phyloP scores from a whole-genome alignment of 2,329 filamentous ascomycete species.

The Colletotrichum sidae region DNA sequence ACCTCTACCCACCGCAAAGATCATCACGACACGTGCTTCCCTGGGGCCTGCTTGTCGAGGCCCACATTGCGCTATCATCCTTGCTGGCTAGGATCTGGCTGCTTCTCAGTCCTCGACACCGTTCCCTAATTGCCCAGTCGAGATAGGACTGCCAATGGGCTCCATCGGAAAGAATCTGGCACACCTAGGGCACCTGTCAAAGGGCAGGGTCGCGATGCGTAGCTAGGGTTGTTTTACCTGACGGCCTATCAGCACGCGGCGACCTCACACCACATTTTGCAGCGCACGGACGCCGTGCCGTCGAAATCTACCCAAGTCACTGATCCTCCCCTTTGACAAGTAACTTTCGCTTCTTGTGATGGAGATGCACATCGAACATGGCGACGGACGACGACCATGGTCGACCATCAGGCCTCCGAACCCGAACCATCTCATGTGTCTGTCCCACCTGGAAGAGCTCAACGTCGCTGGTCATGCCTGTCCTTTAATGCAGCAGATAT shows the following conservation, averaged over 20 bases:
- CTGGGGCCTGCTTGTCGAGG: constrained; percentile 30
- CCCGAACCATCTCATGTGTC: no score
- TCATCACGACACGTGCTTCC: constrained; percentile 25
- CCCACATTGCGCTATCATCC: constrained; percentile 38
- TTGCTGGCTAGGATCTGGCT: constrained; percentile 24
- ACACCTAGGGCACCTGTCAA: constrained; percentile 28
- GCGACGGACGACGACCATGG: background rate
- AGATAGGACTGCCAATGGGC: constrained; percentile 25
- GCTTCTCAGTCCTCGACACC: constrained; percentile 9
- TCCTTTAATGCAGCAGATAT: no score
- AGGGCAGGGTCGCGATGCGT: constrained; percentile 21
- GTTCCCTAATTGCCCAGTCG: constrained; percentile 2
- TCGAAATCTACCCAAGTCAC: constrained; percentile 18
- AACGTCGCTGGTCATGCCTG: no score
- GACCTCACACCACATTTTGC: constrained; percentile 1
- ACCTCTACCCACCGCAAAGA: constrained; percentile 19
- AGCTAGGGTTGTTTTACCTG: constrained; percentile 5
- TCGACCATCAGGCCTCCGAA: no score
- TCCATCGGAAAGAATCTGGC: constrained; percentile 33
- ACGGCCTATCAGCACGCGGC: no score
- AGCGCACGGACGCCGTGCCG: constrained; percentile 18
- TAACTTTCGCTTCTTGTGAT: constrained; percentile 18
- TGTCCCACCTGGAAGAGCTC: no score
- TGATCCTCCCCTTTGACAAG: constrained; percentile 19
- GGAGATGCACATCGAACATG: constrained; percentile 26